Percentiles rank a stretch among this genome's conserved stretches.
Evolutionary conservation across 2,329 filamentous ascomycete genomes (phyloP).

Genomic region (Colletotrichum liriopes): DNA sequence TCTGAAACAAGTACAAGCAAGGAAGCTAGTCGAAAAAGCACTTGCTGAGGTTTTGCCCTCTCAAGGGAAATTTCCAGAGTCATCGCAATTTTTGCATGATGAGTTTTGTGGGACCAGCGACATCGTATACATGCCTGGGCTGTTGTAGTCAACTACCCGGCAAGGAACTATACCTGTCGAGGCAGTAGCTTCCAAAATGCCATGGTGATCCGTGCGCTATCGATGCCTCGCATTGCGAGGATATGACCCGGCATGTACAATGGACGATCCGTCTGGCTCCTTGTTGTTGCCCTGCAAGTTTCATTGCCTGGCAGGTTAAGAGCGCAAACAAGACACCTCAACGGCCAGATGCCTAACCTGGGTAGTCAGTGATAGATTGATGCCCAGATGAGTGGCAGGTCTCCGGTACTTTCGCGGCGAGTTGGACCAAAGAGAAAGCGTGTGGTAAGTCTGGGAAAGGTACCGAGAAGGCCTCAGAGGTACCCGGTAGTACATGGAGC

Average conservation of each 20-base stretch:
- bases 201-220: neutral
- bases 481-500: slow-evolving; percentile 28
- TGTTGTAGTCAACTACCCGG: neutral
- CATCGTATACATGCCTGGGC: neutral
- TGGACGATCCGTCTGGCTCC: slow-evolving; percentile 14
- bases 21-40: neutral
- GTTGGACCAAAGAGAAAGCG: slow-evolving; percentile 29
- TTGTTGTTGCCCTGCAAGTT: slow-evolving; percentile 6
- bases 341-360: neutral
- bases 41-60: neutral
- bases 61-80: neutral
- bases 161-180: neutral
- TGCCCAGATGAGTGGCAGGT: neutral
- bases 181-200: neutral
- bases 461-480: slow-evolving; percentile 12
- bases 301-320: neutral
- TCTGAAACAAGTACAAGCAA: neutral
- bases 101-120: neutral
- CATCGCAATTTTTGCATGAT: neutral
- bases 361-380: slow-evolving; percentile 32
- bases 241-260: slow-evolving; percentile 7
- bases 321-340: neutral
- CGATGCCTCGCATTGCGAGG: neutral
- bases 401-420: neutral
- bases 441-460: slow-evolving; percentile 32